Evolutionary conservation across 163 green algal genomes (phyloP).

Genomic region (Trebouxia gelatinosa): DNA sequence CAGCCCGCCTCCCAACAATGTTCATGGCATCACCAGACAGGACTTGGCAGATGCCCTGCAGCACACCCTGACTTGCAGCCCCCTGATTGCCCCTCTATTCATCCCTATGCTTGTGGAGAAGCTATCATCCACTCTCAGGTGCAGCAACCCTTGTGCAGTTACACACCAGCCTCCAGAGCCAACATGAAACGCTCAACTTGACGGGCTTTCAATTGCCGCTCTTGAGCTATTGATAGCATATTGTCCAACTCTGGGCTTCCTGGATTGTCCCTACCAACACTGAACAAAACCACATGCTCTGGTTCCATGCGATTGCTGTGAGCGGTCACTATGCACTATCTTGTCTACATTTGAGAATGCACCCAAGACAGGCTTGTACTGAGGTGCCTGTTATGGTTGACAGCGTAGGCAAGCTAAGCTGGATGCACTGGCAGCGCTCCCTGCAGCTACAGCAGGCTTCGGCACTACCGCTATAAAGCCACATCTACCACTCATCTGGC

Average conservation of each 20-base stretch:
- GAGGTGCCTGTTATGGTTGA: not conserved
- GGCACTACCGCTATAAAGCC: slow-evolving; percentile 14
- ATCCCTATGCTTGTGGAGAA: slow-evolving; percentile 83
- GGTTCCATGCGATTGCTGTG: not conserved
- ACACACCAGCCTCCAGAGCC: no score
- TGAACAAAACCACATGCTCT: not conserved
- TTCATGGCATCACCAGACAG: slow-evolving; percentile 56
- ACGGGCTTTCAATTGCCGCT: not conserved
- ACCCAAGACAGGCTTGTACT: not conserved
- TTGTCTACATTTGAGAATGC: not conserved
- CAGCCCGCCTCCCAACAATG: slow-evolving; percentile 47
- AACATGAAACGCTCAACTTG: not conserved
- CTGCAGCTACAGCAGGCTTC: slow-evolving; percentile 32
- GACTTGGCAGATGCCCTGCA: slow-evolving; percentile 60
- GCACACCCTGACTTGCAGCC: slow-evolving; percentile 49
- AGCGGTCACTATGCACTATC: not conserved
- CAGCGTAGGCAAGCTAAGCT: slow-evolving; percentile 52
- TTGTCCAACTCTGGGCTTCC: not conserved
- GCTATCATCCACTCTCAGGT: slow-evolving; percentile 68
- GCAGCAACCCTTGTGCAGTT: not conserved
- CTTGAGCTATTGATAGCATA: not conserved
- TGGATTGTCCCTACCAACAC: not conserved
- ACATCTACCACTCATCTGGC: slow-evolving; percentile 40
- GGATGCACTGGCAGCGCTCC: slow-evolving; percentile 46
- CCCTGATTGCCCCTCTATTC: slow-evolving; percentile 59